These are phyloP conservation scores for Leishmania mexicana DNA, from an alignment of 208 protist genomes.

Conservation along the genomic window DNA sequence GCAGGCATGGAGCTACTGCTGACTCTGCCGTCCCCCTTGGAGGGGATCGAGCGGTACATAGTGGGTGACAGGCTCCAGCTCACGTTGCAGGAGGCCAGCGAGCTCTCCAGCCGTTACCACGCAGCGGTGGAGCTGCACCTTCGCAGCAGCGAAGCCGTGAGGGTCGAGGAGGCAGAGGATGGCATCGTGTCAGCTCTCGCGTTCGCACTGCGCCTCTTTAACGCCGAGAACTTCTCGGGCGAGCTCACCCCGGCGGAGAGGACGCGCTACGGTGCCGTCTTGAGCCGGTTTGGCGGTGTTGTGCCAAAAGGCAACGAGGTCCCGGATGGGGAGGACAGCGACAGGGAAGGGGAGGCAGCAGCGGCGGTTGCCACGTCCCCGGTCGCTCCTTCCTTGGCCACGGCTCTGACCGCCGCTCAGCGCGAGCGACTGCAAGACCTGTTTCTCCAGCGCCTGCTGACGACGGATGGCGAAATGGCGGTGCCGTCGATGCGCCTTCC, in stretches of 20 bases:
- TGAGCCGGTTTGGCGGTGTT: conserved; percentile 45
- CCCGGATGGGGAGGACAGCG: conserved; percentile 12
- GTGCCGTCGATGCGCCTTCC: conserved; percentile 63
- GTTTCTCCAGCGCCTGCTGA: conserved; percentile 79
- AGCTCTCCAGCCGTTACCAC: conserved; percentile 44
- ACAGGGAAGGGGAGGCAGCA: conserved; percentile 8
- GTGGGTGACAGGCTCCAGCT: conserved; percentile 37
- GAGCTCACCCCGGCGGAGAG: conserved; percentile 70
- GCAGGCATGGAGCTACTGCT: conserved; percentile 50
- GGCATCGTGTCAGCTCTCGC: conserved; percentile 64
- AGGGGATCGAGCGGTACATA: conserved; percentile 34
- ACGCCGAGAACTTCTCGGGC: conserved; percentile 88
- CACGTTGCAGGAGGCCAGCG: conserved; percentile 46
- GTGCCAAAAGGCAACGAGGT: conserved; percentile 16
- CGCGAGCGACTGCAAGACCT: conserved; percentile 37
- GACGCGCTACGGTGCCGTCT: conserved; percentile 34
- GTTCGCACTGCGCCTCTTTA: conserved; percentile 85
- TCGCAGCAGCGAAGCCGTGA: conserved; percentile 9
- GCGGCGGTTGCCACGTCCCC: conserved; percentile 18
- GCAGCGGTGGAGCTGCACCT: conserved; percentile 50
- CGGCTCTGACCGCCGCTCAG: neutral
- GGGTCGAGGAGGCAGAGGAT: conserved; percentile 15
- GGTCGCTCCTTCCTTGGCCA: conserved; percentile 1
- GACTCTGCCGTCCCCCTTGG: conserved; percentile 49
- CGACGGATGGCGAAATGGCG: conserved; percentile 86